Conservation (phyloP, 768 basidiomycete species). For the Mrakia frigida region DNA sequence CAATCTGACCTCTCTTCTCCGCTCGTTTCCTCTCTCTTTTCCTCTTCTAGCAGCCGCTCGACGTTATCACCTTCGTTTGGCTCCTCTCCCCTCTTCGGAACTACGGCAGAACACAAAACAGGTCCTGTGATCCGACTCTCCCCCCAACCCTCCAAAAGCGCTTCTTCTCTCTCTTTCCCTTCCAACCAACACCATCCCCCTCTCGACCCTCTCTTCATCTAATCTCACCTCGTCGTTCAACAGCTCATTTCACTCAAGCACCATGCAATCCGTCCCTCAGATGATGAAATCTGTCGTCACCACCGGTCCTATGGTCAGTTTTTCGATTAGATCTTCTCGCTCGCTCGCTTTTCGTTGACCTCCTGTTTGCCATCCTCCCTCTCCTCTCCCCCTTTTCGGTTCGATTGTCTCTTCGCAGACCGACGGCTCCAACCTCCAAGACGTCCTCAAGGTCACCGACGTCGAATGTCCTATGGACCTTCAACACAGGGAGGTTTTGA, state of each 20-base stretch:
- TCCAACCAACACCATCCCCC: not conserved
- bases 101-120: too few relatives aligned
- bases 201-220: not conserved
- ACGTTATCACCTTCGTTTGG: too few relatives aligned
- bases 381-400: not conserved
- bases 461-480: not conserved
- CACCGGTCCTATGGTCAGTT: not conserved
- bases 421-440: not conserved
- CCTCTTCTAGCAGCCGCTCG: too few relatives aligned
- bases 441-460: not conserved
- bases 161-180: not conserved
- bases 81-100: too few relatives aligned
- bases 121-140: too few relatives aligned
- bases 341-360: not conserved
- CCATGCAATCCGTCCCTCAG: not conserved
- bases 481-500: not conserved
- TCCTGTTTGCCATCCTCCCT: not conserved
- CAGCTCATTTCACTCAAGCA: not conserved
- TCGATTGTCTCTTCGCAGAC: not conserved
- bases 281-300: not conserved
- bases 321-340: not conserved
- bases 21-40: too few relatives aligned
- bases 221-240: not conserved
- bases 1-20: too few relatives aligned
- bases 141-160: not conserved